phyloP scores from a whole-genome alignment of 495 filamentous ascomycete genomes.

The Trichoderma orchidacearum region DNA sequence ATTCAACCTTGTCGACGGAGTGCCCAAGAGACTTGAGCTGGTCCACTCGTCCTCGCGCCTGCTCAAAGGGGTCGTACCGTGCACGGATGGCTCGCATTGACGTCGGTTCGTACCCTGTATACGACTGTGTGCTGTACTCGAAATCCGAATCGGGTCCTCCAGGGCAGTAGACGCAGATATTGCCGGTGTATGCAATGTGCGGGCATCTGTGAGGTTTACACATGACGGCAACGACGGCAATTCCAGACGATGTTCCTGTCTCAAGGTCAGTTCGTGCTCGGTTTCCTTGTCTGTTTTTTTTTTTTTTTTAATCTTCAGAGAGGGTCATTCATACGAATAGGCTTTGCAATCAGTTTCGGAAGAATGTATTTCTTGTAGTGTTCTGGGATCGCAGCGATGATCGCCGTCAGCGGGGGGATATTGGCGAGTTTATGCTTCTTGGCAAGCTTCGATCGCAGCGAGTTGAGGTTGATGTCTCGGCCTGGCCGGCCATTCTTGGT shows the following conservation, averaged over 20 bases:
- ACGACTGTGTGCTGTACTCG: conserved; percentile 96
- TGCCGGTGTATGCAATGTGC: conserved; percentile 94
- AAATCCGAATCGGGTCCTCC: conserved; percentile 96
- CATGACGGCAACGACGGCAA: conserved; percentile 99
- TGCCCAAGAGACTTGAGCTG: conserved; percentile 91
- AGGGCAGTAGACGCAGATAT: conserved; percentile 98
- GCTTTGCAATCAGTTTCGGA: conserved; percentile 90
- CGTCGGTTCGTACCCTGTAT: conserved; percentile 95
- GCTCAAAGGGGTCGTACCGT: conserved; percentile 95
- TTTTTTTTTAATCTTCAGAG: conserved; percentile 19
- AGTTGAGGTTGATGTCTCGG: conserved; percentile 88
- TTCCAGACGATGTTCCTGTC: conserved; percentile 77
- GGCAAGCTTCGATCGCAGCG: conserved; percentile 70
- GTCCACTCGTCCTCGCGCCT: conserved; percentile 88
- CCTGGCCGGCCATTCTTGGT: conserved; percentile 54
- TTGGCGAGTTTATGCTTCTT: conserved; percentile 79
- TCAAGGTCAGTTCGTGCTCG: conserved; percentile 8
- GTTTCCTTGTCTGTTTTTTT: background rate
- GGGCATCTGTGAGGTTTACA: conserved; percentile 97
- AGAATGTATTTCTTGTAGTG: conserved; percentile 99
- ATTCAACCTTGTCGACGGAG: conserved; percentile 97
- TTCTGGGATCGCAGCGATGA: conserved; percentile 93
- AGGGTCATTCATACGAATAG: no score
- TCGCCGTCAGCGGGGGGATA: conserved; percentile 86
- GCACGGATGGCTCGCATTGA: conserved; percentile 97